These are phyloP conservation scores for Wickerhamiella spandovensis DNA, from an alignment of 805 yeast species.

Conservation along the genomic window DNA sequence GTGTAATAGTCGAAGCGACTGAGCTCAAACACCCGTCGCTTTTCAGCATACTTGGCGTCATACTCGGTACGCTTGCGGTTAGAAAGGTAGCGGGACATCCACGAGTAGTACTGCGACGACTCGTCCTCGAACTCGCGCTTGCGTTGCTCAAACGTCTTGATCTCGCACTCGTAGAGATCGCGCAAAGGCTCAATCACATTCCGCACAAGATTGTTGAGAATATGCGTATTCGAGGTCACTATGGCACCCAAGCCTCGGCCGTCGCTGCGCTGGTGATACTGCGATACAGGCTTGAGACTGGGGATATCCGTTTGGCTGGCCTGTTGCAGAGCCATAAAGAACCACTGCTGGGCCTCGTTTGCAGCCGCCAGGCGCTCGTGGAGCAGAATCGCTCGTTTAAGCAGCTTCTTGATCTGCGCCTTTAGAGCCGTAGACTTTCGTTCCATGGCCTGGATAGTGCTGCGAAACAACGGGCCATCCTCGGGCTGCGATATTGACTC, in stretches of 20 bases:
- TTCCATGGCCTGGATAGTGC: slow-evolving; percentile 28
- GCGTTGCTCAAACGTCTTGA: slow-evolving; percentile 28
- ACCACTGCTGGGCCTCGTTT: slow-evolving; percentile 24
- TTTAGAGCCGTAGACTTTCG: slow-evolving; percentile 25
- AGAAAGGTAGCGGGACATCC: slow-evolving; percentile 31
- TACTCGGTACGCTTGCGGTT: slow-evolving; percentile 23
- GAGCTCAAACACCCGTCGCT: slow-evolving; percentile 28
- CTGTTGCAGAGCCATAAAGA: slow-evolving; percentile 22
- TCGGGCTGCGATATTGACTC: slow-evolving; percentile 26
- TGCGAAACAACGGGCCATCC: slow-evolving; percentile 33
- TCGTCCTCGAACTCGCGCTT: slow-evolving; percentile 34
- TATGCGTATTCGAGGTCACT: slow-evolving; percentile 15
- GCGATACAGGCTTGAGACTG: slow-evolving; percentile 21
- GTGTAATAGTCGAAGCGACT: slow-evolving; percentile 31
- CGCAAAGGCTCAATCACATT: slow-evolving; percentile 28
- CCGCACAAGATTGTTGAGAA: slow-evolving; percentile 21
- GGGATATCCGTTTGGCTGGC: slow-evolving; percentile 23
- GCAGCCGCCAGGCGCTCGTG: slow-evolving; percentile 23
- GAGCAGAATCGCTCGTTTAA: slow-evolving; percentile 25
- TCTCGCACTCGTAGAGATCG: slow-evolving; percentile 29
- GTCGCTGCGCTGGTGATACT: slow-evolving; percentile 17
- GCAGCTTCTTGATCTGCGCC: slow-evolving; percentile 24
- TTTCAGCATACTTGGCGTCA: slow-evolving; percentile 30
- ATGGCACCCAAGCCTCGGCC: slow-evolving; percentile 19
- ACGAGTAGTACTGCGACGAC: slow-evolving; percentile 30